These are phyloP conservation scores for Aureobasidium mangrovei DNA, from an alignment of 2,329 filamentous ascomycete genomes.

Conservation along the genomic window DNA sequence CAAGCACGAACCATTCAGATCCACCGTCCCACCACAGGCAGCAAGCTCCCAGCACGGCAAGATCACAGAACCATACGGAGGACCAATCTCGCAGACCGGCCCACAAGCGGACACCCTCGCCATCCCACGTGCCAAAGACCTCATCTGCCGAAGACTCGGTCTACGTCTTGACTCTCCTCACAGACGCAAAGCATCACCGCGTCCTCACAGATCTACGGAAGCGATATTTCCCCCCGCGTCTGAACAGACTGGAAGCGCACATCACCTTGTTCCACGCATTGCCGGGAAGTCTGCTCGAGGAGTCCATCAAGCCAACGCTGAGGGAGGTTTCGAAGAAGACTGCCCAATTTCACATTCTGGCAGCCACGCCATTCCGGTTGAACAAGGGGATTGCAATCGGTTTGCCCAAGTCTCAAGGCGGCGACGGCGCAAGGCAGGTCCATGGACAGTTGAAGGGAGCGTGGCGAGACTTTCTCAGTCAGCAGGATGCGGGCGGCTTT, in stretches of 20 bases:
- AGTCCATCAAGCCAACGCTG: constrained; percentile 28
- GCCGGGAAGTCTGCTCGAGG: constrained; percentile 32
- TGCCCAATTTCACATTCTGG: constrained; percentile 30
- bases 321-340: constrained; percentile 24
- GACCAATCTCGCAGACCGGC: background rate
- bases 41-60: background rate
- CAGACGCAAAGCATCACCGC: constrained; percentile 30
- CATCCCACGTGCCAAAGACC: constrained; percentile 26
- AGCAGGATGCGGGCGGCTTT: constrained; percentile 35
- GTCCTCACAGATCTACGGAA: constrained; percentile 33
- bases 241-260: constrained; percentile 37
- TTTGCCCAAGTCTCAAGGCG: constrained; percentile 26
- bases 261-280: constrained; percentile 40
- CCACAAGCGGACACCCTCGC: constrained; percentile 16
- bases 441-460: constrained; percentile 27
- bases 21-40: background rate
- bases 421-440: constrained; percentile 25
- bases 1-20: background rate
- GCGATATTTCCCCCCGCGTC: constrained; percentile 33
- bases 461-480: constrained; percentile 34
- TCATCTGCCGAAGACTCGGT: constrained; percentile 26
- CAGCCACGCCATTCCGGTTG: constrained; percentile 32
- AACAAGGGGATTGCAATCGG: constrained; percentile 35
- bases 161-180: constrained; percentile 37
- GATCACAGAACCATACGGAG: background rate